Conservation (phyloP, 75 land plant species). For the Cunninghamia lanceolata region DNA sequence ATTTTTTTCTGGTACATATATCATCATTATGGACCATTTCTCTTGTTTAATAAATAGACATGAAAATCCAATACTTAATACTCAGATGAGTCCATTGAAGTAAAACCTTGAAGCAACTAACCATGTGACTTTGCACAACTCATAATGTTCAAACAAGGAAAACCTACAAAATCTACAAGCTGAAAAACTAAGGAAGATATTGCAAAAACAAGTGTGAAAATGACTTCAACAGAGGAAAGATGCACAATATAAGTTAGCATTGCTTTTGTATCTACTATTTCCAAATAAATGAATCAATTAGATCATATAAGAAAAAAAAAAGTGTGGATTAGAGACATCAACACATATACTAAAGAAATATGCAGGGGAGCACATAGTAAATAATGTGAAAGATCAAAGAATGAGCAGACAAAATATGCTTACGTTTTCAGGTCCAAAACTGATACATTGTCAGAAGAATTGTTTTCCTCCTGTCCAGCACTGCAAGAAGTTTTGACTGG, state of each 20-base stretch:
- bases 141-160: not conserved
- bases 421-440: slow-evolving; percentile 9
- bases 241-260: not conserved
- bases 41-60: not conserved
- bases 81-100: not conserved
- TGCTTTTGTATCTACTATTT: not conserved
- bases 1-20: not conserved
- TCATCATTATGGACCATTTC: not conserved
- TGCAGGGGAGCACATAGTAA: not conserved
- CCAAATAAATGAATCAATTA: not conserved
- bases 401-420: not conserved
- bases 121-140: not conserved
- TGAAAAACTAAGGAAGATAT: not conserved
- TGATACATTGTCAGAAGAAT: not conserved
- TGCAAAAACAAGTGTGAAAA: not conserved
- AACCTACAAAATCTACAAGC: not conserved
- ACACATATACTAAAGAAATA: not conserved
- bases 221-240: not conserved
- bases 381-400: not conserved
- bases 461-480: not conserved
- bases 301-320: not conserved
- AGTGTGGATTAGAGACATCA: not conserved
- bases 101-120: not conserved
- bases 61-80: not conserved
- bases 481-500: slow-evolving; percentile 6